phyloP scores from a whole-genome alignment of 305 asterid species.

The Plantago coronopus region DNA sequence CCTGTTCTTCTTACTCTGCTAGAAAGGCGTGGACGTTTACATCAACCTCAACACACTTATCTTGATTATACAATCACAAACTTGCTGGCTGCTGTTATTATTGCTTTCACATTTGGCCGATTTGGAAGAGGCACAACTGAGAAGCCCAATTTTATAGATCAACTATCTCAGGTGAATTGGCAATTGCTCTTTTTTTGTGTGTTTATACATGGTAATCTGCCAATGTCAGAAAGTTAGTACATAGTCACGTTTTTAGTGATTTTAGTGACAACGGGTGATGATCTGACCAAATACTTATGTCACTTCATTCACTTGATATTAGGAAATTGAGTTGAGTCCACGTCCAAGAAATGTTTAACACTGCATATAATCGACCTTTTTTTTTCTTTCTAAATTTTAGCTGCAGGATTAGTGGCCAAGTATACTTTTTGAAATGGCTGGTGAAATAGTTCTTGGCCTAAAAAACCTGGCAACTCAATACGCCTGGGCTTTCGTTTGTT shows the following conservation, averaged over 20 bases:
- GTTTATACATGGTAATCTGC: no score
- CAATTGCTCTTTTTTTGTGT: no score
- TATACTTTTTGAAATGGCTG: conserved; percentile 78
- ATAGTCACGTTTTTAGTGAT: no score
- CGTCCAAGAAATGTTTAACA: no score
- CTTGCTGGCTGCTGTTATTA: conserved; percentile 70
- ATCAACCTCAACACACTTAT: conserved; percentile 79
- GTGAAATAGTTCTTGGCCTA: conserved; percentile 77
- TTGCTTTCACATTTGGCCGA: conserved; percentile 84
- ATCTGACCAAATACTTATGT: no score
- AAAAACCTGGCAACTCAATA: conserved; percentile 85
- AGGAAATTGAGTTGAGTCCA: no score
- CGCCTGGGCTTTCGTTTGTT: conserved; percentile 88
- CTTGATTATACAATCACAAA: conserved; percentile 84
- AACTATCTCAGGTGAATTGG: conserved; percentile 76
- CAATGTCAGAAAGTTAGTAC: no score
- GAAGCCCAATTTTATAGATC: conserved; percentile 59
- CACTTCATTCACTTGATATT: no score
- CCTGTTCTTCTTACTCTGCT: conserved; percentile 53
- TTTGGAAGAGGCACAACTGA: conserved; percentile 45
- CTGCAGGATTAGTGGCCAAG: conserved; percentile 78
- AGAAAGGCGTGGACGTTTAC: conserved; percentile 62
- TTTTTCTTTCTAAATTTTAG: conserved; percentile 17
- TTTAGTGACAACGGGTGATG: no score
- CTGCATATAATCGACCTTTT: neutral